Evolutionary conservation across 495 filamentous ascomycete genomes (phyloP), one percentile per base, ranked within the genome.

Genomic region (Aspergillus leporis): DNA sequence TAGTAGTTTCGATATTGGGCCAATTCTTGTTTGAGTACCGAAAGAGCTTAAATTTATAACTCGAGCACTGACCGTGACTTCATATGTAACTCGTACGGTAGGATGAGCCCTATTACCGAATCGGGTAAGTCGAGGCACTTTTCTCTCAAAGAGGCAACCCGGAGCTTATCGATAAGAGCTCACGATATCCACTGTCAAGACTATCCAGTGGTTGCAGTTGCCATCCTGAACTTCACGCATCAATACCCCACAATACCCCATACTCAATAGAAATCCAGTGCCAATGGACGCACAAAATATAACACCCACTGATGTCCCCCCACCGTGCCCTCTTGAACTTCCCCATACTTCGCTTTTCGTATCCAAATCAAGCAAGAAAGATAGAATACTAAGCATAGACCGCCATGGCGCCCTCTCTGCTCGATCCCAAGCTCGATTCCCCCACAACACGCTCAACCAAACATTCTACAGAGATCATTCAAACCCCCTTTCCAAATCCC

Each of bases 401-500:
- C 51, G 47, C 14, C 23, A 61, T 61, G 59, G 48, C 59, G 41
- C 59, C 59, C 23, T 61, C 59, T 7, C 13, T 57, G 3, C 43
- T 55, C 18, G 40, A 53, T 23, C 40, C n/a, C 13, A 38, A 30
- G n/a, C 28, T 23, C 18, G 32, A 30, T 14, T 4, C 41, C 21
- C 34, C 57, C 7, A 60, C 48, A 38, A 12, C 53, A 9, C 23
- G 48, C 6, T 51, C 58, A 30, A 51, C 51, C n/a, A 65, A 63
- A 19, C 41, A 45, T 19, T 46, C 43, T 56, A 31, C 40, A 28
- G 48, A 58, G 8, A 45, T 55, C 19, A n/a, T 46, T 25, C 36
- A 59, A 4, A 59, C 45, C n/a, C 63, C 62, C 61, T 69, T 63
- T n/a, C 66, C 77, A 25, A 85, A 85, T 64, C 81, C 81, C 10